phyloP scores from a whole-genome alignment of 2,329 filamentous ascomycete genomes.

The Graphilbum ipis-grandicollis region DNA sequence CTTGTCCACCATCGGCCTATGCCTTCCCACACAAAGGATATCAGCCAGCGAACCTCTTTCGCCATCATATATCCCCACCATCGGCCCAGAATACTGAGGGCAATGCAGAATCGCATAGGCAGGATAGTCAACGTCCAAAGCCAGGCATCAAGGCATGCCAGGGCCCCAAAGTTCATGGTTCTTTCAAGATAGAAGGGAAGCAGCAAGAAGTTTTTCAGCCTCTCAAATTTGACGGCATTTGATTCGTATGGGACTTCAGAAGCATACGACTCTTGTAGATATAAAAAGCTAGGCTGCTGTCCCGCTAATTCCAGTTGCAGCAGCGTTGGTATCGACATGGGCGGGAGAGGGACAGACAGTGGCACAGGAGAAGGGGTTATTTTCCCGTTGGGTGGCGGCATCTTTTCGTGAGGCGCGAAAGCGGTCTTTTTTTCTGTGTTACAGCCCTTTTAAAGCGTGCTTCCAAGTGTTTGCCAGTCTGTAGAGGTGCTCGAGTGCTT shows the following conservation, averaged over 20 bases:
- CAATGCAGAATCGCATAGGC: conserved; percentile 72
- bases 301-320: conserved; percentile 47
- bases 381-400: neutral
- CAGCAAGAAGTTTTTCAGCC: conserved; percentile 73
- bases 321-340: conserved; percentile 49
- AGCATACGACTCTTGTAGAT: conserved; percentile 41
- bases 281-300: conserved; percentile 44
- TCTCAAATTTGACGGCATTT: conserved; percentile 78
- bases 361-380: conserved; percentile 30
- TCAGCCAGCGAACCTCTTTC: conserved; percentile 56
- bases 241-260: conserved; percentile 69
- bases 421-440: neutral
- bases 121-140: conserved; percentile 93
- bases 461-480: too few species aligned
- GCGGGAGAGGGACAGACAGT: conserved; percentile 41
- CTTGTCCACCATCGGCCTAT: conserved; percentile 61
- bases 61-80: conserved; percentile 63
- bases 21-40: conserved; percentile 63
- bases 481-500: too few species aligned
- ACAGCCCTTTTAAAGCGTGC: too few species aligned
- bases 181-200: conserved; percentile 70
- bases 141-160: conserved; percentile 92
- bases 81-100: conserved; percentile 53
- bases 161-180: conserved; percentile 69
- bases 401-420: neutral